These are phyloP conservation scores for Symmetrospora coprosmae DNA, from an alignment of 768 basidiomycete genomes.

Conservation along the genomic window DNA sequence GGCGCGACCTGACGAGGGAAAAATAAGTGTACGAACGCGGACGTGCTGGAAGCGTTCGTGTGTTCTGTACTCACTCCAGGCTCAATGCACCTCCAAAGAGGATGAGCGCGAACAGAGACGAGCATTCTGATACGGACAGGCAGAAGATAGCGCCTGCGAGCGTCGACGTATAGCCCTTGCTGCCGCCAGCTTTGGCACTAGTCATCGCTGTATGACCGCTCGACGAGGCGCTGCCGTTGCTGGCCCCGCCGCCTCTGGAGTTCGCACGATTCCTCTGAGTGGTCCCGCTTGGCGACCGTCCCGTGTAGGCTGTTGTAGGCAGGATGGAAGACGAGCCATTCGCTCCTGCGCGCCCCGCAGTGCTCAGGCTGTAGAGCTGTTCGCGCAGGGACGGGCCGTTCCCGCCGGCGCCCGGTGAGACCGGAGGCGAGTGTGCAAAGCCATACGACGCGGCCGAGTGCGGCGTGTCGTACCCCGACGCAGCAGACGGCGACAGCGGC, in stretches of 20 bases:
- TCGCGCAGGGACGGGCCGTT: conserved; percentile 9
- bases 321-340: conserved; percentile 1
- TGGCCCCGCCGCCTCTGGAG: not conserved
- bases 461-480: no score
- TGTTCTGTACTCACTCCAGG: conserved; percentile 23
- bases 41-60: not conserved
- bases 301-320: not conserved
- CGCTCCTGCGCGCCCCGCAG: not conserved
- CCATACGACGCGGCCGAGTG: no score
- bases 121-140: conserved; percentile 31
- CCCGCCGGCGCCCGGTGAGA: no score
- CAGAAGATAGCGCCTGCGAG: conserved; percentile 30
- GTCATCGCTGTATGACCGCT: not conserved
- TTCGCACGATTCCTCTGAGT: not conserved
- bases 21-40: not conserved
- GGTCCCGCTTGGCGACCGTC: not conserved
- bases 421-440: no score
- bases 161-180: conserved; percentile 10
- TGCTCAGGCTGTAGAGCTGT: conserved; percentile 2
- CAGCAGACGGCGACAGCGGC: not conserved
- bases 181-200: not conserved
- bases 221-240: not conserved
- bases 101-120: conserved; percentile 31
- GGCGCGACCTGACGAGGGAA: conserved; percentile 23
- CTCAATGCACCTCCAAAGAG: conserved; percentile 29